Conservation (phyloP, 163 green algal genomes). For the Chloroidium sp. region DNA sequence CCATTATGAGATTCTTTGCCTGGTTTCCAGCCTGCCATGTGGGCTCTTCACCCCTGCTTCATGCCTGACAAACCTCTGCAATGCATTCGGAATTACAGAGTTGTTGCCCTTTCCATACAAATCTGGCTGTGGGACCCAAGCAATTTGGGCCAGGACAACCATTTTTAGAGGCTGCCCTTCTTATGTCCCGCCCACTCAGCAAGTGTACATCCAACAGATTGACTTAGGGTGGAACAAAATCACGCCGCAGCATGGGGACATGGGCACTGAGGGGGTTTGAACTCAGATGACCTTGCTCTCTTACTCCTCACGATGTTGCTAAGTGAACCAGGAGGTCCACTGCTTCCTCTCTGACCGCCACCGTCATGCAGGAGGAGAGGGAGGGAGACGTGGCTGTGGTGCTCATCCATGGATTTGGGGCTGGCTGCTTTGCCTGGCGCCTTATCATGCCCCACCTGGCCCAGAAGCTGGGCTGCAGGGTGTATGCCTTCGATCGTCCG, state of each 20-base stretch:
- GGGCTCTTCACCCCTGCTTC: background rate
- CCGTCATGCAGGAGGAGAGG: background rate
- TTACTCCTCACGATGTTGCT: background rate
- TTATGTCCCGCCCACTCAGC: too few species aligned
- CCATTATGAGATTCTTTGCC: background rate
- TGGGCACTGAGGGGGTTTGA: background rate
- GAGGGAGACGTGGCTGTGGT: slow-evolving; percentile 30
- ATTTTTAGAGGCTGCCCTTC: too few species aligned
- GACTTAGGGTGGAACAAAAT: background rate
- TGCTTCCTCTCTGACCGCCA: background rate
- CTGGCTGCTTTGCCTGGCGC: slow-evolving; percentile 65
- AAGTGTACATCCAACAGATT: background rate
- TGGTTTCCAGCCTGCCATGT: background rate
- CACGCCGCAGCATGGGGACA: background rate
- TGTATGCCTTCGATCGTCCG: slow-evolving; percentile 63
- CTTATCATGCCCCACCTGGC: slow-evolving; percentile 67
- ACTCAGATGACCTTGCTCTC: background rate
- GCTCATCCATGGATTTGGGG: slow-evolving; percentile 65
- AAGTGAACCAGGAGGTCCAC: background rate
- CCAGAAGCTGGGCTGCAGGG: slow-evolving; percentile 25
- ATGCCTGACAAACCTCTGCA: background rate
- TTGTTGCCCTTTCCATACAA: background rate
- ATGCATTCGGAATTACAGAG: background rate
- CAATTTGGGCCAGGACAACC: too few species aligned
- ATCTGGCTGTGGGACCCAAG: too few species aligned